Conservation (phyloP, 306 rosid species). For the Amphicarpaea edgeworthii region DNA sequence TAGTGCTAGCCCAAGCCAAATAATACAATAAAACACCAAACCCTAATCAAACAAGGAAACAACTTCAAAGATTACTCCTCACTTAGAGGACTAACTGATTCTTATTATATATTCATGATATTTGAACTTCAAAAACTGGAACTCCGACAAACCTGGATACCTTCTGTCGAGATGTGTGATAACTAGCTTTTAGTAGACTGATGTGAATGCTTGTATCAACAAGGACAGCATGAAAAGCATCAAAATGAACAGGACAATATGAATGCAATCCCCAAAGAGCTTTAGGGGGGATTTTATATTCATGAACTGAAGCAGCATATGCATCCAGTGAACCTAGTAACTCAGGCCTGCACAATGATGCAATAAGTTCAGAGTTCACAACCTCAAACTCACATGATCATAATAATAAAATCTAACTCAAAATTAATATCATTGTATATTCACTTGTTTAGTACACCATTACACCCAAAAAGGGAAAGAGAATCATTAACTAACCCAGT, state of each 20-base stretch:
- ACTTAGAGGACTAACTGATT: background rate
- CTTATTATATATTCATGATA: constrained; percentile 26
- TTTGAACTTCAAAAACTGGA: constrained; percentile 47
- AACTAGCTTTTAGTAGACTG: constrained; percentile 72
- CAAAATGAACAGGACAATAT: constrained; percentile 90
- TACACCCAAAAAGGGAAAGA: constrained; percentile 1
- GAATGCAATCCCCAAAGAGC: constrained; percentile 93
- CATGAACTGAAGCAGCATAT: constrained; percentile 79
- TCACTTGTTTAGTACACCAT: too few species aligned
- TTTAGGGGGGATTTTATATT: constrained; percentile 88
- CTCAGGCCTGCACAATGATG: constrained; percentile 63
- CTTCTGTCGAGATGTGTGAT: constrained; percentile 57
- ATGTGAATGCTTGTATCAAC: constrained; percentile 85
- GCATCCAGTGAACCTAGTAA: constrained; percentile 67
- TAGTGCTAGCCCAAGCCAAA: background rate
- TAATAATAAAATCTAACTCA: constrained; percentile 30
- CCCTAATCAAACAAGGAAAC: constrained; percentile 25
- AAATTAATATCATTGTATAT: too few species aligned
- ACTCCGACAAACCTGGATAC: constrained; percentile 78
- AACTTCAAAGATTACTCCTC: background rate
- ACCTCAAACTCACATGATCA: constrained; percentile 19
- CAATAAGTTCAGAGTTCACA: constrained; percentile 28
- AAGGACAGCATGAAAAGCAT: constrained; percentile 86
- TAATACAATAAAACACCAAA: constrained; percentile 1
- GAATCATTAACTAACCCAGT: constrained; percentile 64